These are phyloP conservation scores for Phylloporus sp. DNA, from an alignment of 768 basidiomycete species.

Conservation along the genomic window DNA sequence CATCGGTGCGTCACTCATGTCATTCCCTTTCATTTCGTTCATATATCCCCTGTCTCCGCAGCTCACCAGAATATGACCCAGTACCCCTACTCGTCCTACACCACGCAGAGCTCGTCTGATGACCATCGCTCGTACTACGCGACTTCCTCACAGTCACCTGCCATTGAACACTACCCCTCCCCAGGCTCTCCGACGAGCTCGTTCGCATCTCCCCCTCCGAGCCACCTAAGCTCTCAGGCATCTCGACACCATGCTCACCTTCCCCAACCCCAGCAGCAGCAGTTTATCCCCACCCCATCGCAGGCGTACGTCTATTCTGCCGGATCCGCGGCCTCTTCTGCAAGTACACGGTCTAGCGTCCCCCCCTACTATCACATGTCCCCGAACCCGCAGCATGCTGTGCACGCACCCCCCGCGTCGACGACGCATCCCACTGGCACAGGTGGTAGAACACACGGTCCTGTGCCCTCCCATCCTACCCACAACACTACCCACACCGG, in stretches of 20 bases:
- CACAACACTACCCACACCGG: conserved; percentile 9
- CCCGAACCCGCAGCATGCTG: conserved; percentile 32
- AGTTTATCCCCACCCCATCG: conserved; percentile 48
- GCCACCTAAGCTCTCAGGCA: conserved; percentile 12
- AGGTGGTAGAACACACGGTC: conserved; percentile 14
- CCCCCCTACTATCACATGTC: conserved; percentile 40
- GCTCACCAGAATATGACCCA: conserved; percentile 15
- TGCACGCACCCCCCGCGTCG: conserved; percentile 14
- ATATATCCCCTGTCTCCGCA: conserved; percentile 12
- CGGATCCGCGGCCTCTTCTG: conserved; percentile 21
- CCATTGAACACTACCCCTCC: conserved; percentile 21
- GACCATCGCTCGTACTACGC: conserved; percentile 26
- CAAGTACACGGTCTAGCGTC: conserved; percentile 27
- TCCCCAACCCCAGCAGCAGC: conserved; percentile 20
- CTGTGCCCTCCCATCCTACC: conserved; percentile 1
- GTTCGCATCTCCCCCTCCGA: conserved; percentile 19
- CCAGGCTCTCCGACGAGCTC: conserved; percentile 17
- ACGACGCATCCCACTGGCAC: conserved; percentile 12
- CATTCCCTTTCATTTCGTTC: conserved; percentile 5
- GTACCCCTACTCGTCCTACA: conserved; percentile 19
- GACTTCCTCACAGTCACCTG: conserved; percentile 11
- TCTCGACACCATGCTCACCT: conserved; percentile 16
- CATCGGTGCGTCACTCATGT: conserved; percentile 24
- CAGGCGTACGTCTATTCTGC: conserved; percentile 36
- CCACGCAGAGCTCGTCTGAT: conserved; percentile 15